A percentile compares a stretch with the other conserved stretches of the same genome.
Evolutionary conservation across 2,329 filamentous ascomycete genomes (phyloP).

Genomic region (Clathrospora elynae): DNA sequence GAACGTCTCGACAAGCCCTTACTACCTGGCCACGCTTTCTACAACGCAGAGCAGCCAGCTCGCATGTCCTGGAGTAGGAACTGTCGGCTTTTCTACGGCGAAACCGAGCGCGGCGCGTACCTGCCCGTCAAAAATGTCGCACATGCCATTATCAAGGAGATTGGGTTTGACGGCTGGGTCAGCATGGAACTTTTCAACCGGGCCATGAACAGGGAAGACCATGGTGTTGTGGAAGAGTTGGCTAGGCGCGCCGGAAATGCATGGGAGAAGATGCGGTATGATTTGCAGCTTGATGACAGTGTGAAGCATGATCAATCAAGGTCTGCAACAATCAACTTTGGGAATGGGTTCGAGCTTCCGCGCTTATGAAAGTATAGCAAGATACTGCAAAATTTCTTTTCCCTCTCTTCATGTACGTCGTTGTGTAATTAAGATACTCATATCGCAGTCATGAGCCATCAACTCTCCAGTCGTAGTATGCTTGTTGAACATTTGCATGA

Average conservation of each 20-base stretch:
- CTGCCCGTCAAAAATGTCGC: slow-evolving; percentile 68
- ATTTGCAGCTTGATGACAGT: slow-evolving; percentile 37
- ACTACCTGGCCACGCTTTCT: slow-evolving; percentile 61
- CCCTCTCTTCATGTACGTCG: too few species aligned
- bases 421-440: too few species aligned
- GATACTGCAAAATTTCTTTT: too few species aligned
- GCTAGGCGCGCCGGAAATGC: slow-evolving; percentile 57
- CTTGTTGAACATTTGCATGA: too few species aligned
- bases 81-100: slow-evolving; percentile 71
- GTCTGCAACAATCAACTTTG: background rate
- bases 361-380: slow-evolving; percentile 4
- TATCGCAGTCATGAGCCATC: too few species aligned
- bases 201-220: slow-evolving; percentile 60
- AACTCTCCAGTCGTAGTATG: too few species aligned
- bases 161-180: slow-evolving; percentile 72
- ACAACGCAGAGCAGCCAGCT: slow-evolving; percentile 62
- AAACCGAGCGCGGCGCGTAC: slow-evolving; percentile 67
- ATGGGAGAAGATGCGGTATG: slow-evolving; percentile 57
- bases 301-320: background rate
- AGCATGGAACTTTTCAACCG: slow-evolving; percentile 73
- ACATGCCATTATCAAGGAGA: slow-evolving; percentile 64
- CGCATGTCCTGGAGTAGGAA: slow-evolving; percentile 82
- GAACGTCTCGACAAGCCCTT: slow-evolving; percentile 66
- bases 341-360: slow-evolving; percentile 6
- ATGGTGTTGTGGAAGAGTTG: slow-evolving; percentile 60